Conservation (phyloP, 2,329 filamentous ascomycete genomes). For the Hymenoscyphus fraxineus region DNA sequence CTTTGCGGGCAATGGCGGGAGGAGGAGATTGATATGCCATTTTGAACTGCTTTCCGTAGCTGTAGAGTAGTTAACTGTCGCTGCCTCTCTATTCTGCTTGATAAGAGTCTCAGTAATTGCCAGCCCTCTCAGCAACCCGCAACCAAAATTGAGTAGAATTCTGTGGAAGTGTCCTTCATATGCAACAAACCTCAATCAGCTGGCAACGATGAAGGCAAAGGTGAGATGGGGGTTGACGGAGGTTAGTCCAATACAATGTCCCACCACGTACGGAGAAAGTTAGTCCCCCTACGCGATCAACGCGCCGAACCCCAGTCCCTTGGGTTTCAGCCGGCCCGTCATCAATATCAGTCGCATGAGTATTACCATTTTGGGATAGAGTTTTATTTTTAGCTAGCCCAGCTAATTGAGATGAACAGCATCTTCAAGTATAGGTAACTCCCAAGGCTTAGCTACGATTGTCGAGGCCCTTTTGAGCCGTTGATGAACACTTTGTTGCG, state of each 20-base stretch:
- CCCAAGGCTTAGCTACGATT: background rate
- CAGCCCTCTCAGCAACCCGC: background rate
- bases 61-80: no score
- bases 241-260: background rate
- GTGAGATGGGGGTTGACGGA: no score
- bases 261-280: background rate
- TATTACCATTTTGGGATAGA: background rate
- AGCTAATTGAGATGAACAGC: background rate
- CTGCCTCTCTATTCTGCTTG: background rate
- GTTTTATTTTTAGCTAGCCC: background rate
- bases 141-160: background rate
- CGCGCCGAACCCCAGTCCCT: background rate
- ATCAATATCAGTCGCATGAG: background rate
- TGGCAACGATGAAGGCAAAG: background rate
- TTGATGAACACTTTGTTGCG: background rate
- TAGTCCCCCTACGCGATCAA: conserved; percentile 1
- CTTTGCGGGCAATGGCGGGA: conserved; percentile 18
- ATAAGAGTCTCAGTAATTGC: background rate
- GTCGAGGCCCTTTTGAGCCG: background rate
- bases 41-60: background rate
- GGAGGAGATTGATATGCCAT: background rate
- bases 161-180: background rate
- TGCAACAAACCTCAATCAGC: background rate
- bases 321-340: conserved; percentile 1
- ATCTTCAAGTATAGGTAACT: no score